A percentile compares a stretch with the other conserved stretches of the same genome.
These are phyloP conservation scores for Aspergillus tamarii DNA, from an alignment of 2,329 filamentous ascomycete genomes.

Conservation along the genomic window DNA sequence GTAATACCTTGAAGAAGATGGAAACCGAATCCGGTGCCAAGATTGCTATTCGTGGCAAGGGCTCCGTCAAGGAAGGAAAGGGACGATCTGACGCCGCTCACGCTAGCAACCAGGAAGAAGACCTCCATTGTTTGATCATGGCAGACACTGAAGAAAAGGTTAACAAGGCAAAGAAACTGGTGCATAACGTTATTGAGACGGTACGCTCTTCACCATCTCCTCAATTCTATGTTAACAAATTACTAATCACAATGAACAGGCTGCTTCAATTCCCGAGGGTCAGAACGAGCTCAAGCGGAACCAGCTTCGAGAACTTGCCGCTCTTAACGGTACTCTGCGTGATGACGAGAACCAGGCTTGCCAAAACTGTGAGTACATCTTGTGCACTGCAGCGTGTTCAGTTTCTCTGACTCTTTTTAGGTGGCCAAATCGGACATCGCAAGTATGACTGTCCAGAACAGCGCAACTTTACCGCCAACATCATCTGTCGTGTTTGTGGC, in stretches of 20 bases:
- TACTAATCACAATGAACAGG: slow-evolving; percentile 58
- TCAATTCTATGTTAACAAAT: background rate
- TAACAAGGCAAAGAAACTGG: slow-evolving; percentile 97
- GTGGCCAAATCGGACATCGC: slow-evolving; percentile 95
- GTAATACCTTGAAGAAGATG: slow-evolving; percentile 99
- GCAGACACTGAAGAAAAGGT: slow-evolving; percentile 99
- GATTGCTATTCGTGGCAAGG: slow-evolving; percentile 99
- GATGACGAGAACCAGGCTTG: slow-evolving; percentile 99
- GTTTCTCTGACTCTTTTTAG: slow-evolving; percentile 32
- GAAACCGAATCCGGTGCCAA: slow-evolving; percentile 96
- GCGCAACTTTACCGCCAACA: slow-evolving; percentile 98
- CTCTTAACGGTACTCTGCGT: slow-evolving; percentile 97
- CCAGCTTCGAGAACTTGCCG: slow-evolving; percentile 94
- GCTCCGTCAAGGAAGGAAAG: slow-evolving; percentile 99
- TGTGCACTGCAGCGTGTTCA: background rate
- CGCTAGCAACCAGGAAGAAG: slow-evolving; percentile 99
- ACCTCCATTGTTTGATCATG: slow-evolving; percentile 99
- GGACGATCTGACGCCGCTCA: slow-evolving; percentile 98
- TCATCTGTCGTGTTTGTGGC: slow-evolving; percentile 97
- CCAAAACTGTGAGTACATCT: slow-evolving; percentile 75
- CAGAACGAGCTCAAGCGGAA: slow-evolving; percentile 99
- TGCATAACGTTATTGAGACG: slow-evolving; percentile 98
- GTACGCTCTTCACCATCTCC: slow-evolving; percentile 59
- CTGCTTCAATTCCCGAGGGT: slow-evolving; percentile 95
- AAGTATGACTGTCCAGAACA: slow-evolving; percentile 99